These are phyloP conservation scores for Trichoderma reesei DNA, from an alignment of 495 filamentous ascomycete genomes.

Conservation along the genomic window DNA sequence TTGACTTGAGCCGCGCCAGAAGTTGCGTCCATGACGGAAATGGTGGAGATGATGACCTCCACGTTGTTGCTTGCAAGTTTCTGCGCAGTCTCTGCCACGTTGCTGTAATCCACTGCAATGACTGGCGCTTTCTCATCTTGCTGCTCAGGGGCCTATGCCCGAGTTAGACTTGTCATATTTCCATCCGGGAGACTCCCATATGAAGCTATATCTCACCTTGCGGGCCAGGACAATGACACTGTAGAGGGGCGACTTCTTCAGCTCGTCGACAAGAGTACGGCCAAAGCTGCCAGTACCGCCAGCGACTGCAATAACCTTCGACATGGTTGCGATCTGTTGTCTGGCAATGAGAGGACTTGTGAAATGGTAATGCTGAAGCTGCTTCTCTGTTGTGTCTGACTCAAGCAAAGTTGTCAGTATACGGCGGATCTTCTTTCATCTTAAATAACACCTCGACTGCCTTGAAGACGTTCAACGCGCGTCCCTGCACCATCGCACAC, in stretches of 20 bases:
- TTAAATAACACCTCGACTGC: too few species aligned
- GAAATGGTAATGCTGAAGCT: too few species aligned
- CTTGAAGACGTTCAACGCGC: too few species aligned
- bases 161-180: background rate
- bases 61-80: conserved; percentile 37
- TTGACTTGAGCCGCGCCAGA: conserved; percentile 19
- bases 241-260: conserved; percentile 29
- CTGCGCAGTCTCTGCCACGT: conserved; percentile 28
- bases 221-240: conserved; percentile 37
- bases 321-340: background rate
- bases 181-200: conserved; percentile 20
- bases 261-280: conserved; percentile 38
- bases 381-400: too few species aligned
- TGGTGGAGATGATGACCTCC: conserved; percentile 42
- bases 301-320: conserved; percentile 37
- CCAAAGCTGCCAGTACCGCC: conserved; percentile 46
- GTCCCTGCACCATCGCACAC: background rate
- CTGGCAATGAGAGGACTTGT: too few species aligned
- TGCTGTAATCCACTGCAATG: conserved; percentile 23
- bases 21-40: conserved; percentile 25
- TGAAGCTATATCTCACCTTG: conserved; percentile 17
- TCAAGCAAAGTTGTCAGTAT: too few species aligned
- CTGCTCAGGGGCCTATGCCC: background rate
- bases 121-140: background rate
- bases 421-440: too few species aligned